These are phyloP conservation scores for Aspergillus floridensis DNA, from an alignment of 2,329 filamentous ascomycete species.

Conservation along the genomic window DNA sequence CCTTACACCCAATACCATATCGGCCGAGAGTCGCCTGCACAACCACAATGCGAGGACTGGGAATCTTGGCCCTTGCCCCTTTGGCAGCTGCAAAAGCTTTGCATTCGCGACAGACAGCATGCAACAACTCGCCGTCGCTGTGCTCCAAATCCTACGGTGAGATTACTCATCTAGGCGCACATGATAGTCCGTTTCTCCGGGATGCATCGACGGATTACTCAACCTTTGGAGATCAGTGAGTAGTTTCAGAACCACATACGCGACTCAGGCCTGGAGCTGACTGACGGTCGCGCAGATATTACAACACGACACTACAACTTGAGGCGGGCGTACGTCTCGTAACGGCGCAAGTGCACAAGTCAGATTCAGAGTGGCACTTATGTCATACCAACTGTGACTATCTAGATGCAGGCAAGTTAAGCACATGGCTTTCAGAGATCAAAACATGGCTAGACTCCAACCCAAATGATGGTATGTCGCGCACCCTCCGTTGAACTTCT, in stretches of 20 bases:
- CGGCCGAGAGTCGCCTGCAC: background rate
- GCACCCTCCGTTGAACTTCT: background rate
- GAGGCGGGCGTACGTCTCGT: slow-evolving; percentile 69
- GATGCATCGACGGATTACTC: slow-evolving; percentile 62
- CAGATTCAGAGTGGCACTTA: slow-evolving; percentile 59
- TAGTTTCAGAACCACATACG: slow-evolving; percentile 1
- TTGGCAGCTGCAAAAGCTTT: slow-evolving; percentile 28
- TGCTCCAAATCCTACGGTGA: slow-evolving; percentile 71
- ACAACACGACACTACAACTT: slow-evolving; percentile 68
- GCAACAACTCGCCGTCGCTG: slow-evolving; percentile 77
- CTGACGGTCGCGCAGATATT: slow-evolving; percentile 38
- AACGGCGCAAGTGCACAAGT: slow-evolving; percentile 68
- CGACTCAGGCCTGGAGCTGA: background rate
- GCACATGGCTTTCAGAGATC: slow-evolving; percentile 62
- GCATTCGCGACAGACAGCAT: slow-evolving; percentile 49
- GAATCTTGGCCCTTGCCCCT: slow-evolving; percentile 31
- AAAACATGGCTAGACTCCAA: slow-evolving; percentile 68
- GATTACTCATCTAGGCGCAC: slow-evolving; percentile 74
- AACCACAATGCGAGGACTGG: slow-evolving; percentile 30
- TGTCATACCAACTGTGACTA: slow-evolving; percentile 69
- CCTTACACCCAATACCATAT: background rate
- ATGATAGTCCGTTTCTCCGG: slow-evolving; percentile 70
- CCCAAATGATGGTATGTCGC: slow-evolving; percentile 56
- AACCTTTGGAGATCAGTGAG: slow-evolving; percentile 67
- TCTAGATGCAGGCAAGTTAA: slow-evolving; percentile 66